These are phyloP conservation scores for Ophiorrhiza pumila DNA, from an alignment of 257 asterid genomes.

Conservation along the genomic window DNA sequence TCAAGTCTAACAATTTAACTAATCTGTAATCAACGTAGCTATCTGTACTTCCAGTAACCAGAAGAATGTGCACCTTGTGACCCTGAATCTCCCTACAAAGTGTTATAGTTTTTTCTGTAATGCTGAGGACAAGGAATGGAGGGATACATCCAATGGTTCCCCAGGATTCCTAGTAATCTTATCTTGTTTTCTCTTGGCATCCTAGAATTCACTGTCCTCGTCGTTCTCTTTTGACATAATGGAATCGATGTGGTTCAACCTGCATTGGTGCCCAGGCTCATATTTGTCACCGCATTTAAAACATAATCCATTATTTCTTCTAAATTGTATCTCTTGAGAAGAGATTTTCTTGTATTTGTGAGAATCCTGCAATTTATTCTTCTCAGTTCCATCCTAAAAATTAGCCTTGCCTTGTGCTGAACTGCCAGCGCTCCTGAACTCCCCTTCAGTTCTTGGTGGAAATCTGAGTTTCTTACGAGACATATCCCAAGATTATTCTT, in stretches of 20 bases:
- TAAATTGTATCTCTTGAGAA: background rate
- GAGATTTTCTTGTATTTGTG: background rate
- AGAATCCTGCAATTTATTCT: no score
- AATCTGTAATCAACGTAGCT: no score
- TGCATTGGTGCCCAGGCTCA: background rate
- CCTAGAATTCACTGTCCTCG: background rate
- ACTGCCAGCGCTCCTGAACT: no score
- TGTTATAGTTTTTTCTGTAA: background rate
- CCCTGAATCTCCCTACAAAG: background rate
- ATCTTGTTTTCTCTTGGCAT: background rate
- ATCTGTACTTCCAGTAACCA: no score
- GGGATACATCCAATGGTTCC: background rate
- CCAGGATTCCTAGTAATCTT: no score
- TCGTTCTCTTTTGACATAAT: no score
- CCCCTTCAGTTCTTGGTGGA: no score
- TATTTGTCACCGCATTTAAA: background rate
- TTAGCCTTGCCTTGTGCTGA: no score
- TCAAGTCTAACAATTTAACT: no score
- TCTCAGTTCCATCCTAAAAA: no score
- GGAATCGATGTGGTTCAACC: background rate
- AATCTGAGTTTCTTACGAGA: no score
- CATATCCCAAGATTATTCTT: no score
- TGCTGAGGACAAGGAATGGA: background rate
- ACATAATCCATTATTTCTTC: background rate
- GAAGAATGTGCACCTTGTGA: background rate